phyloP scores from a whole-genome alignment of 331 rosid genomes.

The Erythrophleum ivorense region DNA sequence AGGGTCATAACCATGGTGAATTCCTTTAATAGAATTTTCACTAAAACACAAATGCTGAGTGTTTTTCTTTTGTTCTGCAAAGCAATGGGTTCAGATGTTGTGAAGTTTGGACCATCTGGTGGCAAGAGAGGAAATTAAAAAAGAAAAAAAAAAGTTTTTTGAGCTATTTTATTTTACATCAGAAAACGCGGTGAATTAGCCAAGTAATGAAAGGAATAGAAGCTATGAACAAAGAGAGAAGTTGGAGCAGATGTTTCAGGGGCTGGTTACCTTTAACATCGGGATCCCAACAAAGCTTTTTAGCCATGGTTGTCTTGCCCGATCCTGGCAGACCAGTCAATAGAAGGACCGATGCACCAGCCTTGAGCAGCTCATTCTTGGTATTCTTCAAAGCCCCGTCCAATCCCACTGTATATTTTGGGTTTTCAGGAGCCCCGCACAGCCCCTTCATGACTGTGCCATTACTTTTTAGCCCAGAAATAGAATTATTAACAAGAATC shows the following conservation, averaged over 20 bases:
- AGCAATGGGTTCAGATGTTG: background rate
- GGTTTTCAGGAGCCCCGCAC: slow-evolving; percentile 28
- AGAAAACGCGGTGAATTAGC: background rate
- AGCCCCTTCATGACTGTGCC: background rate
- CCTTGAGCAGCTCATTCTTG: slow-evolving; percentile 41
- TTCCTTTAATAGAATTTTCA: too few species aligned
- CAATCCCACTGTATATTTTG: slow-evolving; percentile 28
- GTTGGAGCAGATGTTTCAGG: background rate
- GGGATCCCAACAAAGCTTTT: slow-evolving; percentile 35
- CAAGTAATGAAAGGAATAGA: background rate
- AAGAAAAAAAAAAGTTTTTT: too few species aligned
- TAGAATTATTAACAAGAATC: background rate
- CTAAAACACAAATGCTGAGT: too few species aligned
- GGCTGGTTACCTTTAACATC: slow-evolving; percentile 35
- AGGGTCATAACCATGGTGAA: too few species aligned
- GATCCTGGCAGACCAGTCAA: slow-evolving; percentile 56
- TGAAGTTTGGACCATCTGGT: background rate
- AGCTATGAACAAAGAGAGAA: background rate
- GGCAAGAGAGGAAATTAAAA: too few species aligned
- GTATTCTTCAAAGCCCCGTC: slow-evolving; percentile 32
- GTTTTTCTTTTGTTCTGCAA: too few species aligned
- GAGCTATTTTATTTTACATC: too few species aligned
- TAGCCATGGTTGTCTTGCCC: slow-evolving; percentile 49
- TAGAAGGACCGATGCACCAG: slow-evolving; percentile 22
- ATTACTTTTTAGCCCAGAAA: background rate